Evolutionary conservation across 352 stramenopile genomes (phyloP).

Genomic region (Phytophthora podocarpi): DNA sequence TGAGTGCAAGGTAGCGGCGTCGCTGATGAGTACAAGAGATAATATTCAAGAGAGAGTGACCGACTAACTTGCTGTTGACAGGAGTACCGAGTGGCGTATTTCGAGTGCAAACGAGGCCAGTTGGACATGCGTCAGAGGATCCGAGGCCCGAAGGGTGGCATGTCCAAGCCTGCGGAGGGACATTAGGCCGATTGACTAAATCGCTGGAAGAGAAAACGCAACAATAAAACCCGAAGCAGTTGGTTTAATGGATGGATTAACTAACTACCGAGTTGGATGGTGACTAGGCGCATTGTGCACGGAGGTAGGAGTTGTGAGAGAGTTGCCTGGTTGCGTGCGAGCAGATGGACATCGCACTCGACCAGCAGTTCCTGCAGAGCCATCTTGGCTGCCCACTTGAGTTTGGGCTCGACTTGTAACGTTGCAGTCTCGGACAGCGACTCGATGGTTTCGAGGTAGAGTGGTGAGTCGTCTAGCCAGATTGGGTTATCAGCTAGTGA

Average conservation of each 20-base stretch:
- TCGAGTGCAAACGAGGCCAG: slow-evolving; percentile 86
- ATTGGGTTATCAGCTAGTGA: slow-evolving; percentile 9
- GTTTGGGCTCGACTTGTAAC: slow-evolving; percentile 25
- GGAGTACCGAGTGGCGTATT: slow-evolving; percentile 82
- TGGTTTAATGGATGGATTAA: no score
- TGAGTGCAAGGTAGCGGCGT: slow-evolving; percentile 82
- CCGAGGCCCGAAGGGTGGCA: slow-evolving; percentile 75
- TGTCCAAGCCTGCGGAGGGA: slow-evolving; percentile 48
- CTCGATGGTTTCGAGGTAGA: slow-evolving; percentile 34
- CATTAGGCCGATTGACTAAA: slow-evolving; percentile 12
- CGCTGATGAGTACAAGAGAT: neutral
- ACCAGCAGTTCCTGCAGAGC: slow-evolving; percentile 53
- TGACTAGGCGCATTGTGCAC: slow-evolving; percentile 11
- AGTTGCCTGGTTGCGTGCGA: neutral
- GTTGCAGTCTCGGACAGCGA: slow-evolving; percentile 29
- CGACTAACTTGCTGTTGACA: slow-evolving; percentile 23
- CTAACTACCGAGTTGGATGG: slow-evolving; percentile 13
- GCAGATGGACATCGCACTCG: slow-evolving; percentile 39
- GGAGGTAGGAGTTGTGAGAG: slow-evolving; percentile 27
- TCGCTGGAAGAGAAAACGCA: no score
- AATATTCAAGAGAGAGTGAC: neutral
- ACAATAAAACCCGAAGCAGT: no score
- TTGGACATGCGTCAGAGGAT: slow-evolving; percentile 87
- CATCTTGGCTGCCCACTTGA: slow-evolving; percentile 39
- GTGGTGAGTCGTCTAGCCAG: slow-evolving; percentile 19